Conservation (phyloP, 1,139 yeast genomes). For the Candida anutae region DNA sequence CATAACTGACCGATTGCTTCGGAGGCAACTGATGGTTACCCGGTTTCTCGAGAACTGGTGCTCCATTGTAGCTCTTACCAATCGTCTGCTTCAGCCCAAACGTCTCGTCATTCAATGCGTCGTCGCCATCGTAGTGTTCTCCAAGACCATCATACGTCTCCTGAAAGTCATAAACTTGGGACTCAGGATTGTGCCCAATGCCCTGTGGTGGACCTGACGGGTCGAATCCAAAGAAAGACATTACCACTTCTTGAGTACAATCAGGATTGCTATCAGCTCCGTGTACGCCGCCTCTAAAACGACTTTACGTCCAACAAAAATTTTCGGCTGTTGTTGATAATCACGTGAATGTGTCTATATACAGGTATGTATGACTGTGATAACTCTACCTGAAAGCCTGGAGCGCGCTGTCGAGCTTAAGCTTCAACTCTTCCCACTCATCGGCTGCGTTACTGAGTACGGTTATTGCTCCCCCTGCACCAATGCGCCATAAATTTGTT, state of each 20-base stretch:
- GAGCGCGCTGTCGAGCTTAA: slow-evolving; percentile 73
- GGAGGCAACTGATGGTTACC: slow-evolving; percentile 7
- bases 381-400: slow-evolving; percentile 40
- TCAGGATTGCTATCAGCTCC: background rate
- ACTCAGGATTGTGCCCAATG: slow-evolving; percentile 4
- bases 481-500: slow-evolving; percentile 63
- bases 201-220: slow-evolving; percentile 31
- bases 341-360: background rate
- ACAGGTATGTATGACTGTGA: background rate
- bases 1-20: slow-evolving; percentile 44
- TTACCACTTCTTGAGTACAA: too few relatives aligned
- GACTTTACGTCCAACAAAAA: slow-evolving; percentile 3
- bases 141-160: slow-evolving; percentile 81
- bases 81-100: slow-evolving; percentile 65
- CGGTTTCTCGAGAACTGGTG: slow-evolving; percentile 3
- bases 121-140: slow-evolving; percentile 62
- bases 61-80: slow-evolving; percentile 56
- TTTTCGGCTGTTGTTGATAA: background rate
- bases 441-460: slow-evolving; percentile 72
- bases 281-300: background rate
- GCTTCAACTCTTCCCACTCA: slow-evolving; percentile 90
- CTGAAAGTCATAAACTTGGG: slow-evolving; percentile 59
- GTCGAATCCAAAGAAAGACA: slow-evolving; percentile 58
- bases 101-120: slow-evolving; percentile 80
- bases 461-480: slow-evolving; percentile 98